Conservation (phyloP, 2,329 filamentous ascomycete genomes). For the Ceratocystis albifundus region DNA sequence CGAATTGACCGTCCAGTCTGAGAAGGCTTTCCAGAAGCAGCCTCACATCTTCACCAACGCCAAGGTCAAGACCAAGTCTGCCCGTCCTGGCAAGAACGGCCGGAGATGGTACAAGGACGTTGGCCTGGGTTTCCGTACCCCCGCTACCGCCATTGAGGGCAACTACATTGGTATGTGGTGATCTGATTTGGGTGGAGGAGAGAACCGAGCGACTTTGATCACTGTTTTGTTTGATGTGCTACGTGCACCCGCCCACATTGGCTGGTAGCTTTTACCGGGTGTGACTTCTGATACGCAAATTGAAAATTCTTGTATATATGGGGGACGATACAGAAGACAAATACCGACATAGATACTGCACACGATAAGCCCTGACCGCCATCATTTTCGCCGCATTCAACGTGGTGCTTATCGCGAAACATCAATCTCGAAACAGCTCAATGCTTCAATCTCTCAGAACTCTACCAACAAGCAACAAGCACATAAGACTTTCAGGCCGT, state of each 20-base stretch:
- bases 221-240: neutral
- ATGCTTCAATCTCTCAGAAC: neutral
- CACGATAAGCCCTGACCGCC: neutral
- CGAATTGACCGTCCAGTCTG: constrained; percentile 98
- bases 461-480: neutral
- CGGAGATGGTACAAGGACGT: constrained; percentile 98
- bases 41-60: constrained; percentile 99
- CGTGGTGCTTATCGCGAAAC: neutral
- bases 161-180: constrained; percentile 85
- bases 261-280: neutral
- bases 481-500: neutral
- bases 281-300: neutral
- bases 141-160: constrained; percentile 97
- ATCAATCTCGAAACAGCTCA: neutral
- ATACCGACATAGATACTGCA: neutral
- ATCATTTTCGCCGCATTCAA: neutral
- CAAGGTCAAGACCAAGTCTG: constrained; percentile 79
- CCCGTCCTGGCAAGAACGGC: constrained; percentile 79
- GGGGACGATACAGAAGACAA: neutral
- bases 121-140: constrained; percentile 97
- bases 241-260: too few species aligned
- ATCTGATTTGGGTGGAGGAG: constrained; percentile 3
- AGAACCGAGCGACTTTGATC: neutral
- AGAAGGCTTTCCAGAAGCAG: constrained; percentile 99
- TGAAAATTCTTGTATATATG: neutral